Evolutionary conservation across 129 eudicot genomes (phyloP).

Genomic region (Deinandra increscens): DNA sequence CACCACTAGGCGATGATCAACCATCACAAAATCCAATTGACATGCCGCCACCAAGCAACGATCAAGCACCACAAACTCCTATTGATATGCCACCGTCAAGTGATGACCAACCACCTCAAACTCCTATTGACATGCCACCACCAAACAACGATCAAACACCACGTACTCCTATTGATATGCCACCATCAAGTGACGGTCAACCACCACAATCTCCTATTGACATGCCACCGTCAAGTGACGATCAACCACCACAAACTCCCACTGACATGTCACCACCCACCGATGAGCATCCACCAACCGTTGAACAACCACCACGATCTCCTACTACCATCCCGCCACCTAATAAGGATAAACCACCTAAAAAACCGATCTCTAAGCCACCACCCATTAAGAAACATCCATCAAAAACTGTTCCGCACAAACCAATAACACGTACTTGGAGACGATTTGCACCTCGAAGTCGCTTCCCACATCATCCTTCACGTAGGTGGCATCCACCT

Average conservation of each 20-base stretch:
- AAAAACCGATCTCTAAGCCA: background rate
- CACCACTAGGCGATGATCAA: too few relatives aligned
- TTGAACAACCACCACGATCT: background rate
- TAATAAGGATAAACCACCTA: background rate
- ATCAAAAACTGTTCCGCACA: background rate
- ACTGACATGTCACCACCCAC: background rate
- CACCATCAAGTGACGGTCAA: background rate
- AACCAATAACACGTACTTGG: slow-evolving; percentile 8
- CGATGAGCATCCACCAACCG: background rate
- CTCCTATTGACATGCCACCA: too few relatives aligned
- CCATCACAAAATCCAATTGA: too few relatives aligned
- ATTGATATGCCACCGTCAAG: too few relatives aligned
- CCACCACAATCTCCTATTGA: background rate
- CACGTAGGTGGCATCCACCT: slow-evolving; percentile 13
- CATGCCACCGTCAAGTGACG: background rate
- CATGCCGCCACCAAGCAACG: background rate
- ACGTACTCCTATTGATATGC: background rate
- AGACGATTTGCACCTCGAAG: slow-evolving; percentile 10
- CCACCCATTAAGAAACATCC: background rate
- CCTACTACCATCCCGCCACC: background rate
- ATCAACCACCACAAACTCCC: background rate
- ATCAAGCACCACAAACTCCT: background rate
- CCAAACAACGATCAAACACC: background rate
- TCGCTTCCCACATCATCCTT: background rate
- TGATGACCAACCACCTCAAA: too few relatives aligned